These are phyloP conservation scores for Aspergillus caelatus DNA, from an alignment of 2,329 filamentous ascomycete species.

Conservation along the genomic window DNA sequence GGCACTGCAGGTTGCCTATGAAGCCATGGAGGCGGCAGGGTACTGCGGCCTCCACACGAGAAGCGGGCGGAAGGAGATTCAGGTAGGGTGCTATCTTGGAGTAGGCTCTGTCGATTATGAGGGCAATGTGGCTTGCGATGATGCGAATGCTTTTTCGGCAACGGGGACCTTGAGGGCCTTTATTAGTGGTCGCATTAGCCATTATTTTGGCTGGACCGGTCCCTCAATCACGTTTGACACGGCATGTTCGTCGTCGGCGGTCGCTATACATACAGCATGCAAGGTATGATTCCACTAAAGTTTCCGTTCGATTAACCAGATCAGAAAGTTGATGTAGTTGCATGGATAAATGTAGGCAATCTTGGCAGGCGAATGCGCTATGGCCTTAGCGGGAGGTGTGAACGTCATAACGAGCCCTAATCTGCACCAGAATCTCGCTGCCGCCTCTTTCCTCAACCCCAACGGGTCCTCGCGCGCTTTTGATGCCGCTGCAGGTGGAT, in stretches of 20 bases:
- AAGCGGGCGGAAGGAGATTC: neutral
- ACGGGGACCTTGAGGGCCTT: conserved; percentile 31
- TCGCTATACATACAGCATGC: conserved; percentile 15
- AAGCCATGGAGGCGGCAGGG: conserved; percentile 32
- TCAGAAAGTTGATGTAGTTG: too few species aligned
- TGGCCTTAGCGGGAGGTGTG: conserved; percentile 34
- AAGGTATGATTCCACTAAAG: neutral
- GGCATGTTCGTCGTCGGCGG: conserved; percentile 18
- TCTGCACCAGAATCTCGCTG: conserved; percentile 6
- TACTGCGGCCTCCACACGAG: conserved; percentile 19
- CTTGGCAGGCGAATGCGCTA: conserved; percentile 2
- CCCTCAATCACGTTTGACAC: conserved; percentile 19
- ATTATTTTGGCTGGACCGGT: conserved; percentile 13
- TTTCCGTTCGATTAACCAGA: conserved; percentile 27
- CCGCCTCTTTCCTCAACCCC: conserved; percentile 1
- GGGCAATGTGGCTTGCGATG: neutral
- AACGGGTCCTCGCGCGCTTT: conserved; percentile 10
- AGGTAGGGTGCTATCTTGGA: conserved; percentile 3
- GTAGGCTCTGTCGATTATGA: neutral
- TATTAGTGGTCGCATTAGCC: conserved; percentile 9
- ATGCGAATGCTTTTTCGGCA: neutral
- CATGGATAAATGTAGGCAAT: too few species aligned
- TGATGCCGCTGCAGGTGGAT: conserved; percentile 13
- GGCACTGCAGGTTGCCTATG: conserved; percentile 30
- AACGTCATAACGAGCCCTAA: conserved; percentile 31